These are phyloP conservation scores for Quillaja saponaria DNA, from an alignment of 306 rosid genomes.

Conservation along the genomic window DNA sequence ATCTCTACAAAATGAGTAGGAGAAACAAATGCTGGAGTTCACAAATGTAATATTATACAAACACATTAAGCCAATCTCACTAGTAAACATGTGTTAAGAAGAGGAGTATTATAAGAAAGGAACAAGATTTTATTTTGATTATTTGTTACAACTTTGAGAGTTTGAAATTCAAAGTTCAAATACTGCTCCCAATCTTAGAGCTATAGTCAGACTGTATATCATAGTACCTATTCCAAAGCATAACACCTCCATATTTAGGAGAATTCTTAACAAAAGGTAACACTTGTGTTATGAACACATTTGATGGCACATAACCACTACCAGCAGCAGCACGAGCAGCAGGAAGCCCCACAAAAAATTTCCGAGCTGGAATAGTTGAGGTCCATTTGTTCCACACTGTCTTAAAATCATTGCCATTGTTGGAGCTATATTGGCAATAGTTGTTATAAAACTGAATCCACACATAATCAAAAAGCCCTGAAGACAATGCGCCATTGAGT, in stretches of 20 bases:
- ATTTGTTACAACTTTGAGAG: too few species aligned
- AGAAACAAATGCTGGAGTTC: too few species aligned
- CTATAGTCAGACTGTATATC: background rate
- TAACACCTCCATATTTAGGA: constrained; percentile 18
- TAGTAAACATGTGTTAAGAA: too few species aligned
- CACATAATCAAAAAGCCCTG: constrained; percentile 40
- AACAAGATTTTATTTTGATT: too few species aligned
- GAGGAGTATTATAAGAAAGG: too few species aligned
- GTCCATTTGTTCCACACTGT: constrained; percentile 36
- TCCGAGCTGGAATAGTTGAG: background rate
- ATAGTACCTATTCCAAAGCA: constrained; percentile 22
- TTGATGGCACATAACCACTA: constrained; percentile 17
- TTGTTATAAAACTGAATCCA: constrained; percentile 45
- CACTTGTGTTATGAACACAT: background rate
- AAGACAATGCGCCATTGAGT: constrained; percentile 12
- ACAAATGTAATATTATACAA: too few species aligned
- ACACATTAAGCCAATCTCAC: too few species aligned
- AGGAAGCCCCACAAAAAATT: constrained; percentile 20
- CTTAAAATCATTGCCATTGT: constrained; percentile 19
- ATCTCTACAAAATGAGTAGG: too few species aligned
- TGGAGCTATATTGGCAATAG: constrained; percentile 16
- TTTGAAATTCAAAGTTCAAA: too few species aligned
- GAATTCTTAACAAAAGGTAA: background rate
- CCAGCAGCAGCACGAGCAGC: background rate
- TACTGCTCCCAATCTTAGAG: too few species aligned